Evolutionary conservation across 495 filamentous ascomycete species (phyloP), one percentile per base, ranked within the genome.

Genomic region (Talaromyces nanjingensis): DNA sequence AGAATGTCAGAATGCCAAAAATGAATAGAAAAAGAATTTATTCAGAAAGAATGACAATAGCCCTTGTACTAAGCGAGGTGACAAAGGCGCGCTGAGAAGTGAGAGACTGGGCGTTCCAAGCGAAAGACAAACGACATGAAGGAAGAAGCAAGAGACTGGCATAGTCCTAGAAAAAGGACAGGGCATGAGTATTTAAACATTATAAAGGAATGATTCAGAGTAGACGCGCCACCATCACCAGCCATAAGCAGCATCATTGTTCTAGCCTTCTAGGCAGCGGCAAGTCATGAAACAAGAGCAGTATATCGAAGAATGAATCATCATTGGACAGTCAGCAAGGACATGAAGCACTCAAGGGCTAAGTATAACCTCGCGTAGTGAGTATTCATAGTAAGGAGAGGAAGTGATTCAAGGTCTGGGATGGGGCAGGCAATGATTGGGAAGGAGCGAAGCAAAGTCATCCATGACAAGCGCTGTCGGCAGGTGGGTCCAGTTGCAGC

Each of bases 381-480:
- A 39, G 34, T 39, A 39, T 4, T 14, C n/a, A 20, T 47, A 4
- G 31, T 9, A 59, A 12, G 16, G 18, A 9, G 0, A 37, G 29
- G 9, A 3, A 25, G 29, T 59, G 56, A 58, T 58, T 59, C 56
- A 59, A 22, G 27, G 7, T 31, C 2, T 6, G 18, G 29, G 0
- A 16, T 59, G 56, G 56, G 56, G 27, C 56, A 37, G 31, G 56
- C 56, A 59, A 59, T 59, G 56, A 59, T 59, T 59, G 56, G 56
- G 12, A 16, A 12, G 3, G 27, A 59, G 56, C 56, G 29, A 34
- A 9, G n/a, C 12, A 57, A 18, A 53, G n/a, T 5, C 18, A 55
- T 14, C 22, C 22, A 24, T 24, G 22, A 24, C 22, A 24, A 27
- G 52, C 22, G 52, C 53, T 29, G 22, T 25, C 1, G 53, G 22